Evolutionary conservation across 371 early-diverging fungal species (phyloP), one percentile per base, ranked within the genome.

Genomic region (Mucor indicus): DNA sequence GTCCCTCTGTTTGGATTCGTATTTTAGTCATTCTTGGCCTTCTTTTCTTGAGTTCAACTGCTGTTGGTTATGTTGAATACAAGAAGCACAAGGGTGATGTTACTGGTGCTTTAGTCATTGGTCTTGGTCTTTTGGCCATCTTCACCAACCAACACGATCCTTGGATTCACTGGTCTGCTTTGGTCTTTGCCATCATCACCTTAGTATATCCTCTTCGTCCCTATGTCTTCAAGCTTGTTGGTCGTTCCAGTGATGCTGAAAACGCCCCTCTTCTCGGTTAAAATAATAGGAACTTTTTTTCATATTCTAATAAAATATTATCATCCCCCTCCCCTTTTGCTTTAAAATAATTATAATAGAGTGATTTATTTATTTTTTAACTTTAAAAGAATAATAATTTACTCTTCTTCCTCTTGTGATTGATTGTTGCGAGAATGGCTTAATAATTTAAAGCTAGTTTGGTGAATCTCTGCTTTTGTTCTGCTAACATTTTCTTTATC

Each of bases 1-100:
- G 74, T 4, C 80, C 84, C 24, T 53, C 56, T 37, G 38, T 75
- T 42, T 63, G 76, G 50, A 63, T 75, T 50, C 62, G 68, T 41
- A 68, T 81, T 41, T 48, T 82, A 4, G 75, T 72, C 27, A 69
- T 80, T 40, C 48, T 79, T 30, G 82, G 77, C 17, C 40, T 83
- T 29, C 29, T 73, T 35, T 69, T 84, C 67, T 66, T 87, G 46
- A 53, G 75, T n/a, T 69, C 65, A 32, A 82, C 83, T 41, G 83
- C 81, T 22, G 56, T 83, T 44, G 80, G 79, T 43, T 87, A 87
- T 53, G 80, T 85, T 43, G 84, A 85, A 53, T 77, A 68, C 66
- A 77, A 78, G 71, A 64, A 72, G 48, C 45, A 65, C 21, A 75
- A 78, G 59, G 88, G 86, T 12, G 88, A 87, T 64, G 56, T 84